These are phyloP conservation scores for Zychaea mexicana DNA, from an alignment of 371 early-diverging fungal species.

Conservation along the genomic window DNA sequence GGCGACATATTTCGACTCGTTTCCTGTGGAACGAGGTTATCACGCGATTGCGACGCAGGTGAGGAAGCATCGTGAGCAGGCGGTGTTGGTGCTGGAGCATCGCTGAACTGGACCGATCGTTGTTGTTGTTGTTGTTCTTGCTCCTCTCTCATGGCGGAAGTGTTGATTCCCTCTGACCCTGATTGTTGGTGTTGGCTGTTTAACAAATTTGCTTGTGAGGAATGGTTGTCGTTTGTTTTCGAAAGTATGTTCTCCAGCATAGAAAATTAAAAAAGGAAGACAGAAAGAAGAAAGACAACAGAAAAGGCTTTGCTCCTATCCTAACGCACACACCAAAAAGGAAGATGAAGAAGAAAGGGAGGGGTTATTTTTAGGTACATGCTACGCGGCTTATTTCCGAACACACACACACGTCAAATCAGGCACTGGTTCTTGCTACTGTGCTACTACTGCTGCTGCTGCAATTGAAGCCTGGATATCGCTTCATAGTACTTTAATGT, in stretches of 20 bases:
- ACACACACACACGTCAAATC: no score
- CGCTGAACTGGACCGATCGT: not conserved
- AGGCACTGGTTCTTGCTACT: no score
- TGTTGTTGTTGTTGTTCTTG: not conserved
- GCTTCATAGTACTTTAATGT: no score
- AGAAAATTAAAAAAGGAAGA: not conserved
- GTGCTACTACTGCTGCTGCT: no score
- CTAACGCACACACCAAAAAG: not conserved
- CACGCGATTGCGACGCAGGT: constrained; percentile 9
- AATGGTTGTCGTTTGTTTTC: not conserved
- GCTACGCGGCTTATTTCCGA: not conserved
- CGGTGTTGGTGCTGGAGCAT: not conserved
- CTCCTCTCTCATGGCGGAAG: no score
- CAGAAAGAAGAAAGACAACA: not conserved
- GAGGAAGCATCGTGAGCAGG: constrained; percentile 1
- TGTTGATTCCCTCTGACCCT: not conserved
- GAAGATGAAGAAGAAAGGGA: not conserved
- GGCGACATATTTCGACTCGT: not conserved
- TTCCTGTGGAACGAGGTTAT: not conserved
- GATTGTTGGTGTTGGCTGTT: not conserved
- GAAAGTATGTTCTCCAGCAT: not conserved
- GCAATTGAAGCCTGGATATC: no score
- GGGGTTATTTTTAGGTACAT: not conserved
- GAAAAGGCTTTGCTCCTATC: not conserved
- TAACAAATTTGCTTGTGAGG: not conserved